Evolutionary conservation across 306 rosid genomes (phyloP), one percentile per base, ranked within the genome.

Genomic region (Mimosa bimucronata): DNA sequence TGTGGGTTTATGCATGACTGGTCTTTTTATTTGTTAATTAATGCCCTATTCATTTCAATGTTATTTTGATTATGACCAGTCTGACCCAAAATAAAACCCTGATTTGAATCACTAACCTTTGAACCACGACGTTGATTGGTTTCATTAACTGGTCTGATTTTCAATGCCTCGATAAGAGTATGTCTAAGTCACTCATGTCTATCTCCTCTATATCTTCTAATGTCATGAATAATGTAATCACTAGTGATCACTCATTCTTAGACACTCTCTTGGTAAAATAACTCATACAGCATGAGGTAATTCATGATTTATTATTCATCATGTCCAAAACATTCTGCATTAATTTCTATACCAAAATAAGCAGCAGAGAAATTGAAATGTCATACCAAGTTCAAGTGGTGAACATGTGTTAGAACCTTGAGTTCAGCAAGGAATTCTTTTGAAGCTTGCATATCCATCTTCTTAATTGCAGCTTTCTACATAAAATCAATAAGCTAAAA

Each of bases 391-490:
- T 92, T 92, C 87, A 92, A 86, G 85, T 92, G 97, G 84, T 92
- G 94, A 79, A 92, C 92, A 34, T 89, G 94, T 57, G 97, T 92
- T 16, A 92, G 82, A 82, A 92, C 90, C 83, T 90, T 85, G 31
- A 92, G 86, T 69, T 92, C 97, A 18, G 94, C 90, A 58, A 90
- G 89, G 68, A 92, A 90, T 55, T 92, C 94, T 69, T 92, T 88
- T 72, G 97, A 87, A 55, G 94, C 97, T 77, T 90, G 94, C 93
- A 90, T 90, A 70, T 92, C 97, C 97, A 92, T 92, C 86, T 83
- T 92, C 82, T 92, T 92, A 30, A 92, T 87, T 38, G 94, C 97
- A 37, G 91, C 93, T 87, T 86, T 86, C 97, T 92, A 81, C 71
- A 78, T 62, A 71, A 65, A 52, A 7, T 34, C 60, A 3, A 76